phyloP scores from a whole-genome alignment of 306 rosid genomes.

The Heteromeles arbutifolia region DNA sequence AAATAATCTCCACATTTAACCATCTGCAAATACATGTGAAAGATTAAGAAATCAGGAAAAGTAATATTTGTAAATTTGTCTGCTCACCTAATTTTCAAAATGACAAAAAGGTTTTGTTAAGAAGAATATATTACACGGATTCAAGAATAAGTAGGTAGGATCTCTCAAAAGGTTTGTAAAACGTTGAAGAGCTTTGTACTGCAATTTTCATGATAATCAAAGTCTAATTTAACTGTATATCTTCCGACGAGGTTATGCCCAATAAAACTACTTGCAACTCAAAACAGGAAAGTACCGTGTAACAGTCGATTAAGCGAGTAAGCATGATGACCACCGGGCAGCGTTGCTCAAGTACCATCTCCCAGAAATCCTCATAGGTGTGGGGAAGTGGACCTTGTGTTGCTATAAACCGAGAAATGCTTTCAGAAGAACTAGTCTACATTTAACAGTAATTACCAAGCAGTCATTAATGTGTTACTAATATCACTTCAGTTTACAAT shows the following conservation, averaged over 20 bases:
- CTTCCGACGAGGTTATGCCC: neutral
- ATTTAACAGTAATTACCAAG: constrained; percentile 18
- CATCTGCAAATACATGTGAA: constrained; percentile 28
- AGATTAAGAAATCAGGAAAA: neutral
- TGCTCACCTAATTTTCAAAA: neutral
- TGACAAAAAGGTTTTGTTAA: neutral
- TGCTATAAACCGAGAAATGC: constrained; percentile 67
- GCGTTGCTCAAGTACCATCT: constrained; percentile 67
- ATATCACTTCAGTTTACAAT: neutral
- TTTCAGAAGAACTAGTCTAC: constrained; percentile 41
- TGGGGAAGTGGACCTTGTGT: constrained; percentile 94
- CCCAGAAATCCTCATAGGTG: constrained; percentile 97
- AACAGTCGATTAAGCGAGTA: constrained; percentile 44
- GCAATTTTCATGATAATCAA: neutral
- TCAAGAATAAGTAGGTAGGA: neutral
- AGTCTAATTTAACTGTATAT: neutral
- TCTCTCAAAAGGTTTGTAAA: neutral
- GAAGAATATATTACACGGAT: neutral
- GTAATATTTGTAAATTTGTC: neutral
- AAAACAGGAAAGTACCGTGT: constrained; percentile 12
- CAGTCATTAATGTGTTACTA: neutral
- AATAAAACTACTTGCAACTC: neutral
- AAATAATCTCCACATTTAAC: constrained; percentile 88
- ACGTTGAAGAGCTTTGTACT: neutral
- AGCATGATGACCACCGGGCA: constrained; percentile 92